Base-by-base conservation (phyloP, 805 yeast genomes). In the Candida germanica region DNA sequence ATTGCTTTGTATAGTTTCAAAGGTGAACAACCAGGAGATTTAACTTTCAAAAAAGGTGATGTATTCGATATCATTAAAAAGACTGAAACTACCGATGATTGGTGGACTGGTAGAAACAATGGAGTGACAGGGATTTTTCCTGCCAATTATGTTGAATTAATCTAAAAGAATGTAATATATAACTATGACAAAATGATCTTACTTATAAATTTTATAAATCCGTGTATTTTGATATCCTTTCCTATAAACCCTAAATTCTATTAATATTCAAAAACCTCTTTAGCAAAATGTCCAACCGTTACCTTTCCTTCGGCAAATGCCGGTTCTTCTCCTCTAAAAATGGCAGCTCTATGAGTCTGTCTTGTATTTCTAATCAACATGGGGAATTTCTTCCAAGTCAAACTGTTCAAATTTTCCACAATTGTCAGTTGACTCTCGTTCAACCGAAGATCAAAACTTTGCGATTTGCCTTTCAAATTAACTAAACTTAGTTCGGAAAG, bases 31-130 rank as follows among this genome's bases (percentile, higher is more conserved):
- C 56, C 73, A n/a, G 97, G 97, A 5, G 98, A 93, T 59, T 71
- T 93, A 52, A 77, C 95, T 4, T 93, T 93, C 71, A 81, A 78
- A 48, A 93, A 93, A 68, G 98, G 98, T 37, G 98, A 93, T 59
- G 83, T 86, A 11, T 86, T 93, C 48, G 82, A 87, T 28, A 84
- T 93, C 47, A 66, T 86, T 38, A 87, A 88, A 59, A 87, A 85
- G 60, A 80, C 93, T 7, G 89, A 84, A 6, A 83, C 96, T 10
- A 77, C 80, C 33, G 95, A 93, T 58, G 98, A 93, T 58, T 93
- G 98, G 98, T 93, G 98, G 98, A 87, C 96, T 0, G 98, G 98
- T 18, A 79, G 84, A 56, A 67, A 79, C 36, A 85, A 84, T 48
- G 91, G 94, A 9, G 64, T 64, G 43, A 87, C 86, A 50, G 98